Evolutionary conservation across 2,329 filamentous ascomycete species (phyloP).

Genomic region (Pseudocercospora fijiensis): DNA sequence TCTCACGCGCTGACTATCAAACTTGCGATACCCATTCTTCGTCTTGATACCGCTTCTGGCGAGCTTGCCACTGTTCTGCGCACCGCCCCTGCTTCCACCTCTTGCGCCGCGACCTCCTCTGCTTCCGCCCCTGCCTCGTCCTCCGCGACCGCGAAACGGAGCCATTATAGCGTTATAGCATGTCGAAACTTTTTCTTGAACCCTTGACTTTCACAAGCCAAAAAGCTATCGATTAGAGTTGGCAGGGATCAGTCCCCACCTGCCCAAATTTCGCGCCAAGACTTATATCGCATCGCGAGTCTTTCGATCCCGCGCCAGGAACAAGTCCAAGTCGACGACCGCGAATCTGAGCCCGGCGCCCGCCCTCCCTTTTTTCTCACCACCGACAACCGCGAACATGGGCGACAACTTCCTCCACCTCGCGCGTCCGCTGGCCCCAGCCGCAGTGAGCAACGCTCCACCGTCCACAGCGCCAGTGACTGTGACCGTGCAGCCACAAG

Average conservation of each 20-base stretch:
- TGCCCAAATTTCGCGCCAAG: conserved; percentile 1
- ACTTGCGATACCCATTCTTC: conserved; percentile 36
- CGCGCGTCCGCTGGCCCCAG: conserved; percentile 83
- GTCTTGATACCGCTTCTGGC: conserved; percentile 38
- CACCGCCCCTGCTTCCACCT: conserved; percentile 31
- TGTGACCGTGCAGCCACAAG: conserved; percentile 92
- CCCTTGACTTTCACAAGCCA: conserved; percentile 5
- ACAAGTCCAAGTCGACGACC: neutral
- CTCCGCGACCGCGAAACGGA: conserved; percentile 28
- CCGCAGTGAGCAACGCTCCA: conserved; percentile 68
- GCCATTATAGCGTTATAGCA: conserved; percentile 31
- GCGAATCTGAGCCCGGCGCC: conserved; percentile 12
- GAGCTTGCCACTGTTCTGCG: conserved; percentile 26
- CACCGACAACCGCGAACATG: conserved; percentile 31
- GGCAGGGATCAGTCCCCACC: neutral
- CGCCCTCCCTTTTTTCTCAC: conserved; percentile 9
- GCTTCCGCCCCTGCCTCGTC: conserved; percentile 34
- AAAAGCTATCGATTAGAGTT: conserved; percentile 11
- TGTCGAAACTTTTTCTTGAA: neutral
- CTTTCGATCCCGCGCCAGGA: neutral
- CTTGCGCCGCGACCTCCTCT: conserved; percentile 30
- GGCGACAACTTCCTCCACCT: conserved; percentile 85
- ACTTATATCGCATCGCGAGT: conserved; percentile 1
- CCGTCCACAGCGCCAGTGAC: conserved; percentile 86
- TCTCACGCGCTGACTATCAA: conserved; percentile 38